Evolutionary conservation across 2,329 filamentous ascomycete genomes (phyloP).

Genomic region (Aspergillus sp.): DNA sequence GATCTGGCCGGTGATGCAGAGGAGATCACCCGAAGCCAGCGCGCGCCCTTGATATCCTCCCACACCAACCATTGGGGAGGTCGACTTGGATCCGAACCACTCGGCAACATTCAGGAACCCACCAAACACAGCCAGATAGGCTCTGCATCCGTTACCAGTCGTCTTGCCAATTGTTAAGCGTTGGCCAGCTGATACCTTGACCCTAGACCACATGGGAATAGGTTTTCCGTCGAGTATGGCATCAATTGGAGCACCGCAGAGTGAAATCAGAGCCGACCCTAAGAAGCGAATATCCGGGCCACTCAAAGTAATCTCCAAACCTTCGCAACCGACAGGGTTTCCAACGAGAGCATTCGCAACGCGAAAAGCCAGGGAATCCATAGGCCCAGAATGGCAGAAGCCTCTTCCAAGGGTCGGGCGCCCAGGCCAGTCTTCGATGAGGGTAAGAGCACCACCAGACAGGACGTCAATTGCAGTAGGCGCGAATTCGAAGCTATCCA

Average conservation of each 20-base stretch:
- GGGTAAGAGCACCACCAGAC: conserved; percentile 47
- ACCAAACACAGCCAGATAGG: conserved; percentile 50
- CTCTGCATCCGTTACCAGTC: conserved; percentile 44
- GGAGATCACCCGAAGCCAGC: conserved; percentile 45
- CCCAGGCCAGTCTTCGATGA: conserved; percentile 51
- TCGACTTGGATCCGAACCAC: conserved; percentile 52
- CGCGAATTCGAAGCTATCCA: conserved; percentile 42
- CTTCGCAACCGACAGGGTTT: conserved; percentile 44
- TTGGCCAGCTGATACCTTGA: conserved; percentile 44
- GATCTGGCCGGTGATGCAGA: conserved; percentile 36
- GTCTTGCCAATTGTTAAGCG: conserved; percentile 48
- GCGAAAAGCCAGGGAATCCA: conserved; percentile 51
- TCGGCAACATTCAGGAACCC: conserved; percentile 46
- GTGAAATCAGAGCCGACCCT: conserved; percentile 44
- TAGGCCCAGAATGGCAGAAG: conserved; percentile 51
- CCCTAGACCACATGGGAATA: conserved; percentile 47
- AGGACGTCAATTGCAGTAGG: conserved; percentile 48
- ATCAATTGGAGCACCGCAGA: conserved; percentile 49
- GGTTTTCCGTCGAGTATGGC: conserved; percentile 41
- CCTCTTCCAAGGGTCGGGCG: conserved; percentile 49
- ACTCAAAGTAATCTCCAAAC: conserved; percentile 51
- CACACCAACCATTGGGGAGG: conserved; percentile 47
- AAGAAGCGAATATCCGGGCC: conserved; percentile 52
- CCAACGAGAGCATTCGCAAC: conserved; percentile 53
- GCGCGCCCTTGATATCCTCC: conserved; percentile 52